phyloP scores from a whole-genome alignment of 768 basidiomycete species.

The Clavulina sp. region DNA sequence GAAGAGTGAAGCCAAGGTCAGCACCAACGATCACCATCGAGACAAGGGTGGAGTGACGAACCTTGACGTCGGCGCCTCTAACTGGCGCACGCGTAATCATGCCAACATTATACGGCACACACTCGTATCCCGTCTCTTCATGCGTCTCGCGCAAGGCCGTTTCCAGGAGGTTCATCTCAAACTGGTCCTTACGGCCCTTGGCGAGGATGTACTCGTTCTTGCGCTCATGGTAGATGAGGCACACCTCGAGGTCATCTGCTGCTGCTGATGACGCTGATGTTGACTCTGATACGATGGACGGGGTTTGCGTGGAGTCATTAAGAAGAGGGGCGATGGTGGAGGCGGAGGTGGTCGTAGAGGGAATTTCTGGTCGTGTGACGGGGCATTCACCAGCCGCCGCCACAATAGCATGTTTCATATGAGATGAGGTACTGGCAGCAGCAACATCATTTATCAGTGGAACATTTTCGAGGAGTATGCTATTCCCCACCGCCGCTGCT shows the following conservation, averaged over 20 bases:
- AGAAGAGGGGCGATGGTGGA: background rate
- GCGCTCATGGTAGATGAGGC: conserved; percentile 16
- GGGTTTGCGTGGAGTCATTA: background rate
- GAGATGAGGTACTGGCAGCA: no score
- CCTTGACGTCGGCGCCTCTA: conserved; percentile 22
- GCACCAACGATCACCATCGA: background rate
- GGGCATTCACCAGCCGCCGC: no score
- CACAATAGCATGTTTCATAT: no score
- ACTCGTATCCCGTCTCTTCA: conserved; percentile 47
- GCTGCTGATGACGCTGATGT: background rate
- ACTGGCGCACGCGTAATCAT: conserved; percentile 40
- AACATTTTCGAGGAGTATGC: no score
- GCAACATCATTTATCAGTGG: no score
- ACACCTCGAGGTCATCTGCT: conserved; percentile 12
- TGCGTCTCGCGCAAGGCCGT: conserved; percentile 44
- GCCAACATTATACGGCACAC: conserved; percentile 30
- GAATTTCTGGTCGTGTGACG: no score
- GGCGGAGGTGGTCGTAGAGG: no score
- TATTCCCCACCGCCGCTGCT: no score
- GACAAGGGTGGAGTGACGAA: background rate
- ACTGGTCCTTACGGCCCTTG: conserved; percentile 32
- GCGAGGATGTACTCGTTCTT: conserved; percentile 29
- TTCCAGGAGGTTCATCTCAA: conserved; percentile 17
- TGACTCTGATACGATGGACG: background rate
- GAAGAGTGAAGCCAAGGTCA: background rate